Base-by-base conservation (phyloP, 345 rosid species). In the Passiflora organensis region DNA sequence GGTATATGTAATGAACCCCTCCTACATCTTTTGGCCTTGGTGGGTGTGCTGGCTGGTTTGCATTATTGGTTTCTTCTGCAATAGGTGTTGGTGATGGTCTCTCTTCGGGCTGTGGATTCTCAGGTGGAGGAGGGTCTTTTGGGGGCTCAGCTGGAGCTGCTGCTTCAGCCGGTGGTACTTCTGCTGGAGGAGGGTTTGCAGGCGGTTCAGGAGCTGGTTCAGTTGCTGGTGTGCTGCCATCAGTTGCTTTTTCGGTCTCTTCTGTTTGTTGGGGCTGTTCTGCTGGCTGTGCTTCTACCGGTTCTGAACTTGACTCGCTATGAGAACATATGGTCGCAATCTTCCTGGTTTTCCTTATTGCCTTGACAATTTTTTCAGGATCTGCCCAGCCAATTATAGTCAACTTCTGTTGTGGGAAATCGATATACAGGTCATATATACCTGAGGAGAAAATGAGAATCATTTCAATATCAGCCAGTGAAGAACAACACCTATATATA, bases 311-410 rank as follows among this genome's bases (percentile, higher is more conserved):
- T 51, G 63, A 67, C 37, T 82, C 83, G 1, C 73, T 42, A 19
- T 77, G 73, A 13, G 83, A 72, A 67, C 79, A 73, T 43, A 86
- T 80, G 37, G 74, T 76, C 28, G 83, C 89, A 25, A 56, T 77
- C 77, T 77, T 86, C 68, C 87, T 80, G 4, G 82, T 75, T 59
- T 80, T 82, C 58, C 74, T 81, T 21, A 86, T 77, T 4, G 89
- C 89, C 53, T 80, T 82, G 15, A 86, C 65, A 20, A 82, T 70
- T 65, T 55, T 77, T 21, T 77, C 87, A 0, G 89, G 94, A 63
- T 82, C 89, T 1, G 82, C 89, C 86, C 94, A 80, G 44, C 94
- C 89, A 14, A 80, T 60, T 12, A 86, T 47, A 10, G 85, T 82
- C 59, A 82, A 51, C 65, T 82, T 86, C 68, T 86, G 89, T 46